Percentiles rank a stretch among this genome's conserved stretches.
These are phyloP conservation scores for Panicum hallii DNA, from an alignment of 202 grass and related monocot genomes.

Conservation along the genomic window DNA sequence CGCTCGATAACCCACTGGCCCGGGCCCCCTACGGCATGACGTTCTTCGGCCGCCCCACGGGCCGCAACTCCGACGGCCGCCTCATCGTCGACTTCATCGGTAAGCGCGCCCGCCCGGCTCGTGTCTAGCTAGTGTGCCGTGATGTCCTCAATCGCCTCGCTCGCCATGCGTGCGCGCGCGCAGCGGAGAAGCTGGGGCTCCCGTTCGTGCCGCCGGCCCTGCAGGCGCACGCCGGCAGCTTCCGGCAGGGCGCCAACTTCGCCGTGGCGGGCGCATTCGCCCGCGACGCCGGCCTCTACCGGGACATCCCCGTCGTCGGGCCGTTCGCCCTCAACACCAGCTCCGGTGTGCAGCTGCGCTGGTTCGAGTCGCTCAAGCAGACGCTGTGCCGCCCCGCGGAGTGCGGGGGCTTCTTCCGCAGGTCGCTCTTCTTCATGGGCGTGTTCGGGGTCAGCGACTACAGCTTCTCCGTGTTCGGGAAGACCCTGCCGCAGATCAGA, in stretches of 20 bases:
- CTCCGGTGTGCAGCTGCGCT: conserved; percentile 53
- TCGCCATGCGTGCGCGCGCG: background rate
- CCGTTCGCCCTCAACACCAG: conserved; percentile 48
- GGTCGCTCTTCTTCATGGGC: conserved; percentile 64
- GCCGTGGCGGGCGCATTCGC: conserved; percentile 58
- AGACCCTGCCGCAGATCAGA: conserved; percentile 47
- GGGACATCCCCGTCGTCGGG: conserved; percentile 18
- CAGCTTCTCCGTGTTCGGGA: conserved; percentile 40
- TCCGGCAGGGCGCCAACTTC: conserved; percentile 69
- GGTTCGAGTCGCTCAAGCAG: conserved; percentile 63
- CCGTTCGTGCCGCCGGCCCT: conserved; percentile 62
- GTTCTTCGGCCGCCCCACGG: conserved; percentile 57
- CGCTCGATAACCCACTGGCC: background rate
- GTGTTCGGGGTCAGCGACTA: conserved; percentile 65
- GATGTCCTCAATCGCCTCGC: too few relatives aligned
- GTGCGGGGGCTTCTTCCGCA: conserved; percentile 49
- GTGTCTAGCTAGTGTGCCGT: too few relatives aligned
- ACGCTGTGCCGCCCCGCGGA: conserved; percentile 60
- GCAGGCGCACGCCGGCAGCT: conserved; percentile 46
- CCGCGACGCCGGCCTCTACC: conserved; percentile 57
- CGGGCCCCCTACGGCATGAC: conserved; percentile 62
- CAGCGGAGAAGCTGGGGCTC: conserved; percentile 48
- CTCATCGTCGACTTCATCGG: conserved; percentile 79
- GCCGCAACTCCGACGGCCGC: conserved; percentile 67
- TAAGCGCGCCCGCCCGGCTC: too few relatives aligned